Conservation (phyloP, 441 rosid species). For the Melastoma candidum region DNA sequence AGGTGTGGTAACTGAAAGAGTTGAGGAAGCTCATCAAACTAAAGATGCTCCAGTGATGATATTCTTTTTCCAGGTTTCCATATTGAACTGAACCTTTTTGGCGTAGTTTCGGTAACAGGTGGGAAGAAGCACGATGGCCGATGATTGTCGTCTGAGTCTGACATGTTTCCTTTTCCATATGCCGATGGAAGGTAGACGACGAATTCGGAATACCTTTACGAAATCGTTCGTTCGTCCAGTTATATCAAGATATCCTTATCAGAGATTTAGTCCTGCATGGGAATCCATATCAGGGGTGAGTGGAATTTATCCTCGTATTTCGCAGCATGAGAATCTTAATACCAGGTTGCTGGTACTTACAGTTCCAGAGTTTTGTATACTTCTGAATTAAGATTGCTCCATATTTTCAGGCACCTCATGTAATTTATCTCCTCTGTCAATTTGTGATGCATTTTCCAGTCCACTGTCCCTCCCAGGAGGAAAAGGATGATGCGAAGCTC, state of each 20-base stretch:
- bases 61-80: too few species aligned
- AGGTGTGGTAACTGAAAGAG: too few species aligned
- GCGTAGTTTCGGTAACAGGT: background rate
- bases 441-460: conserved; percentile 11
- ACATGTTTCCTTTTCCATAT: background rate
- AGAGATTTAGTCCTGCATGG: conserved; percentile 18
- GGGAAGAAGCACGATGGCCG: background rate
- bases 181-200: conserved; percentile 16
- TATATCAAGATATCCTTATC: conserved; percentile 12
- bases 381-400: background rate
- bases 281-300: conserved; percentile 17
- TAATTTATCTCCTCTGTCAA: conserved; percentile 16
- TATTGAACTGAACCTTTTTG: too few species aligned
- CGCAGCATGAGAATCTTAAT: background rate
- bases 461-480: conserved; percentile 13
- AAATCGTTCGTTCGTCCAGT: conserved; percentile 13
- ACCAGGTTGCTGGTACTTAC: background rate
- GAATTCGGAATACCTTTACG: conserved; percentile 13
- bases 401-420: conserved; percentile 15
- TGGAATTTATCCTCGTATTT: background rate
- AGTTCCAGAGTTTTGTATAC: background rate
- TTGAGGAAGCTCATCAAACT: too few species aligned
- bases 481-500: conserved; percentile 16
- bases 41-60: too few species aligned
- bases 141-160: background rate